These are phyloP conservation scores for Plasmodium malariae DNA, from an alignment of 169 alveolate species.

Conservation along the genomic window DNA sequence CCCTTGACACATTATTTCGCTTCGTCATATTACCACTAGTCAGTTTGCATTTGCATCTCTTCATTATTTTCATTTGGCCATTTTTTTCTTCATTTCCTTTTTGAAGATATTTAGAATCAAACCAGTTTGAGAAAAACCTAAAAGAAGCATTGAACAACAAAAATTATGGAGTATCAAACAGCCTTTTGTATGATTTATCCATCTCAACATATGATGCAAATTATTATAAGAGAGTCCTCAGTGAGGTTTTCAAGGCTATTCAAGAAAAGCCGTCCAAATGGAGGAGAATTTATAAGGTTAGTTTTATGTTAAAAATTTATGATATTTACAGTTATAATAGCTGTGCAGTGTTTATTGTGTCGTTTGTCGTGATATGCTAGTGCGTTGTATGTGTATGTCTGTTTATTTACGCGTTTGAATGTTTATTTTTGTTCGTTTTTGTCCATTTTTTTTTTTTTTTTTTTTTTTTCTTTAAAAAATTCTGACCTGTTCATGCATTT, in stretches of 20 bases:
- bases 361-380: too few species aligned
- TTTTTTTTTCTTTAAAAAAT: neutral
- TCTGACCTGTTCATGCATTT: neutral
- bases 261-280: slow-evolving; percentile 73
- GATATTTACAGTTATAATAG: too few species aligned
- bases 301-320: too few species aligned
- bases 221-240: slow-evolving; percentile 48
- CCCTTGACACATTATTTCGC: too few species aligned
- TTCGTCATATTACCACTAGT: too few species aligned
- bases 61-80: neutral
- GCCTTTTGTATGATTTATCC: slow-evolving; percentile 61
- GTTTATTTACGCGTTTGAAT: neutral
- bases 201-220: slow-evolving; percentile 69
- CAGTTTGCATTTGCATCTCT: neutral
- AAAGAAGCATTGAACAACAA: slow-evolving; percentile 68
- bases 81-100: neutral
- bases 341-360: too few species aligned
- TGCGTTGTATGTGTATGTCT: neutral
- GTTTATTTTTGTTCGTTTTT: neutral
- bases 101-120: slow-evolving; percentile 67
- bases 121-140: slow-evolving; percentile 64
- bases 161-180: slow-evolving; percentile 72
- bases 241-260: slow-evolving; percentile 64
- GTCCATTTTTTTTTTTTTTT: neutral
- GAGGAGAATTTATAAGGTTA: slow-evolving; percentile 70